phyloP scores from a whole-genome alignment of 805 yeast genomes.

The Priceomyces melissophilus region DNA sequence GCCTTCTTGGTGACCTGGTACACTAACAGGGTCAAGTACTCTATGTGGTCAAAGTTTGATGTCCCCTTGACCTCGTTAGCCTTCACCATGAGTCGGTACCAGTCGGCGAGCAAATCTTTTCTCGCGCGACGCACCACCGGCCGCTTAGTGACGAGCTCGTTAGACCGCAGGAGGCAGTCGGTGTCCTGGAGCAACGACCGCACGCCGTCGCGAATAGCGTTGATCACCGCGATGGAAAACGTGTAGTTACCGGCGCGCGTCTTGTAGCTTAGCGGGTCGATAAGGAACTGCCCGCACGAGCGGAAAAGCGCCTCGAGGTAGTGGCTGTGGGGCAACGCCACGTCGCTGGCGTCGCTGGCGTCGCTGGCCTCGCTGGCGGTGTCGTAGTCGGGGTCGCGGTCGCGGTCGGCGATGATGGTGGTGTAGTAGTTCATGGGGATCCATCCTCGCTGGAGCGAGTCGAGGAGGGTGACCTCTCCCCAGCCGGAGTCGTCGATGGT shows the following conservation, averaged over 20 bases:
- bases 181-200: conserved; percentile 60
- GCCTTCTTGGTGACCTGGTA: conserved; percentile 68
- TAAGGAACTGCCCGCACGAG: conserved; percentile 62
- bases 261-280: conserved; percentile 57
- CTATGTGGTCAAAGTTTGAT: conserved; percentile 53
- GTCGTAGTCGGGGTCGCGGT: conserved; percentile 11
- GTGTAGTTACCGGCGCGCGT: conserved; percentile 41
- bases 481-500: conserved; percentile 79
- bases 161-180: conserved; percentile 71
- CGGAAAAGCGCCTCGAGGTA: conserved; percentile 56
- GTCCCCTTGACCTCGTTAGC: conserved; percentile 74
- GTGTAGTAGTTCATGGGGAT: conserved; percentile 80
- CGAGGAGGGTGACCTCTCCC: conserved; percentile 78
- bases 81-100: conserved; percentile 75
- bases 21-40: conserved; percentile 58
- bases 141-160: conserved; percentile 60
- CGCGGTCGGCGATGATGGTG: conserved; percentile 34
- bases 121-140: conserved; percentile 62
- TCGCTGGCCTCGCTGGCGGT: no score
- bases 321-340: conserved; percentile 32
- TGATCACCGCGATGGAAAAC: conserved; percentile 55
- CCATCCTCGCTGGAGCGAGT: conserved; percentile 71
- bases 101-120: conserved; percentile 69
- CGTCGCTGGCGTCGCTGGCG: conserved; percentile 21
- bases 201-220: conserved; percentile 72